Evolutionary conservation across 1,139 yeast genomes (phyloP), one percentile per base, ranked within the genome.

Genomic region (Geotrichum armillariae): DNA sequence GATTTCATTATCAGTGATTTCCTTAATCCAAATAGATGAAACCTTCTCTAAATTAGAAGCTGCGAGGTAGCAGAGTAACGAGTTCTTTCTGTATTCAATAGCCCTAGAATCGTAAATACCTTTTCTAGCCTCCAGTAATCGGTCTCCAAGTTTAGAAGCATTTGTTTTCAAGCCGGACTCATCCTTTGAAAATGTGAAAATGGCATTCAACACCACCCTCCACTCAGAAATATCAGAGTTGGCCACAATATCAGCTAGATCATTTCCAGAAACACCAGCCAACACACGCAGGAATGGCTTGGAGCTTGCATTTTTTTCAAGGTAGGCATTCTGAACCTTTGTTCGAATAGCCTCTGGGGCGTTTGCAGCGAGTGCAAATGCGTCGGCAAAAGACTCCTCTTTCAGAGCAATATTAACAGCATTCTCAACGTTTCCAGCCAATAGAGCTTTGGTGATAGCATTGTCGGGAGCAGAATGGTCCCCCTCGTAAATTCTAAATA

Each of bases 21-120:
- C 99, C 38, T 78, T 72, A 51, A 88, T 76, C 99, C 99, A 94
- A 56, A 94, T 79, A 17, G 75, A 69, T 2, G 96, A 81, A 47
- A 88, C 83, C 63, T 84, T 87, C 56, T 86, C 94, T 48, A 91
- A 74, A 16, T 93, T 82, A 43, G 83, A 79, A 35, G 96, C 96
- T 12, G 91, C 88, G 58, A 89, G 74, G 66, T 84, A 93, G 61
- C 94, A 83, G 35, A 80, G 66, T 49, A 91, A 73, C 1, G 99
- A 96, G 63, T 82, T 78, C 60, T 83, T 80, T 67, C 97, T 80
- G 49, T 71, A 68, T 14, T 67, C 69, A 7, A 62, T 59, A 6
- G 71, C 63, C 44, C 56, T 53, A 21, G 60, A 54, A 11, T 66
- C 48, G 36, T 60, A 58, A 14, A 40, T 40, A 12, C 49, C 21